Percentiles rank a stretch among this genome's conserved stretches.
These are phyloP conservation scores for Fusarium ramigenum DNA, from an alignment of 2,329 filamentous ascomycete species.

Conservation along the genomic window DNA sequence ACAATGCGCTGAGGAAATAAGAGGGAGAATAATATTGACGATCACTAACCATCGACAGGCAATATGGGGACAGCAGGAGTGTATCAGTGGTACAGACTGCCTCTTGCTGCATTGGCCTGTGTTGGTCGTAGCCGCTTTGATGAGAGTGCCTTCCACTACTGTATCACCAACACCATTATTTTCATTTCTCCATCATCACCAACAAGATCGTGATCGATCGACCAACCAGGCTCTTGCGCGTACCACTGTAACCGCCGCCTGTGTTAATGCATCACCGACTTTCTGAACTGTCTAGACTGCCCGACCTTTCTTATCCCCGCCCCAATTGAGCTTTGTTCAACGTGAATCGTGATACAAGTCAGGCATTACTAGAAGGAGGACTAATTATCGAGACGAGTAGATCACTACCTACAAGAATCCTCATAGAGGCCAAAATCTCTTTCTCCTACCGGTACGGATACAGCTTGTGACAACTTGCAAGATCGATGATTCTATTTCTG, in stretches of 20 bases:
- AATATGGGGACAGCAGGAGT: not conserved
- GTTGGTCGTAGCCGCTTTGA: constrained; percentile 20
- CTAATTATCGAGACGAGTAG: not conserved
- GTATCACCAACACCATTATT: constrained; percentile 13
- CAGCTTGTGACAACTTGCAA: not conserved
- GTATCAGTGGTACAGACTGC: not conserved
- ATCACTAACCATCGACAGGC: not conserved
- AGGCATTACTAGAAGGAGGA: not conserved
- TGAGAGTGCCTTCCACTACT: not conserved
- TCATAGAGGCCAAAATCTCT: not conserved
- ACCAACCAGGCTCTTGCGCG: constrained; percentile 14
- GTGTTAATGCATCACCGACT: constrained; percentile 4
- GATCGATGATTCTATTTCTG: constrained; percentile 29
- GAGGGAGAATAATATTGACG: not conserved
- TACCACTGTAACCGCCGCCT: not conserved
- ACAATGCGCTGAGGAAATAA: not conserved
- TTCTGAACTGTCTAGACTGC: not conserved
- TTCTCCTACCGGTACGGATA: not conserved
- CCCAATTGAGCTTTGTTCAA: not conserved
- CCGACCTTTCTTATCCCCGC: not conserved
- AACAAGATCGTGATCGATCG: constrained; percentile 8
- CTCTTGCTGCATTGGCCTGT: not conserved
- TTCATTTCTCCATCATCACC: constrained; percentile 16
- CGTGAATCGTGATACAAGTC: not conserved
- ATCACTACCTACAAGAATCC: not conserved